Evolutionary conservation across 2,329 filamentous ascomycete species (phyloP), one percentile per base, ranked within the genome.

Genomic region (Cucurbitaria berberidis): DNA sequence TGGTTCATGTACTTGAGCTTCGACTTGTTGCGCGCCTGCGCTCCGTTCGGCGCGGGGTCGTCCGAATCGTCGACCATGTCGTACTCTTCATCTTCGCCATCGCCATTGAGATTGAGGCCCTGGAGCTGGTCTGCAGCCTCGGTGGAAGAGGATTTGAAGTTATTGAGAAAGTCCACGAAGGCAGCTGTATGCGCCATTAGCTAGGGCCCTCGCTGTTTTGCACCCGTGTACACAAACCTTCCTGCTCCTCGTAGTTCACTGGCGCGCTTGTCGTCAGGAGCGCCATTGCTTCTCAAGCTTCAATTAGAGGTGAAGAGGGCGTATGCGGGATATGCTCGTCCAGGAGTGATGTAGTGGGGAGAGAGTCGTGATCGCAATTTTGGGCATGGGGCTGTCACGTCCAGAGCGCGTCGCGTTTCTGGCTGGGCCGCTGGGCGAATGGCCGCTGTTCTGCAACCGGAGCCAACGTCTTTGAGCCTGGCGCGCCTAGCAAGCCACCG

Each of bases 1-100:
- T 93, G 82, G 48, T 91, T 85, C 82, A 89, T 88, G 78, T 99
- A 99, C 78, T 98, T 98, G 74, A 88, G 80, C 72, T 89, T 91
- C 34, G 87, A 87, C 66, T 63, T 65, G 57, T 41, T 66, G 57
- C 81, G 67, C 50, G 62, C 56, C 54, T 66, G 70, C 36, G 75
- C 66, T 76, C 78, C 64, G 72, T 78, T 62, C 42, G 83, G 80
- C 79, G 16, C 81, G 29, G 67, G 80, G 47, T 86, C 85, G 58
- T 90, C 88, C 57, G 86, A 84, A 66, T 93, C 89, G 72, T 96
- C 91, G 86, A 96, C 91, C 71, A 96, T 90, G 69, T 97, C 92
- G 74, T 96, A 91, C 68, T 96, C 91, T 69, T 96, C 93, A 76
- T 89, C 92, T 36, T 90, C 83, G 64, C 89, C 89, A 77, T 96